These are phyloP conservation scores for Gypsophila paniculata DNA, from an alignment of 179 eudicot genomes.

Conservation along the genomic window DNA sequence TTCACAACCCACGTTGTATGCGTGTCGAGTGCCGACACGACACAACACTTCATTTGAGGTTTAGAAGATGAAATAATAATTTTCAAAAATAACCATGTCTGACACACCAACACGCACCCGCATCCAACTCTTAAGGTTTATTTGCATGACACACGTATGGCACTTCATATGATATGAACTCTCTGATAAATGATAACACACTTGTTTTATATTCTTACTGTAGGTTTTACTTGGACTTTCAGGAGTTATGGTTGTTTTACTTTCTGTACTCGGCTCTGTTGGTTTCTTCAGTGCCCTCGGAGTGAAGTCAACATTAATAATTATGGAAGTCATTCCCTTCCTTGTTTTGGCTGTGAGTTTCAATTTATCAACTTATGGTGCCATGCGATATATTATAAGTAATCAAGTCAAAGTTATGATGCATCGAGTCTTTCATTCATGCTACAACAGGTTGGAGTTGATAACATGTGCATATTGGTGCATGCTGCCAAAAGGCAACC, in stretches of 20 bases:
- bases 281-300: conserved; percentile 96
- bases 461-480: conserved; percentile 96
- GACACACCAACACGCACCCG: background rate
- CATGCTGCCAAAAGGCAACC: conserved; percentile 90
- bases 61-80: background rate
- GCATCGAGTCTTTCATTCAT: conserved; percentile 15
- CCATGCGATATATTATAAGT: conserved; percentile 3
- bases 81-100: background rate
- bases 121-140: background rate
- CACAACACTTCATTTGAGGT: background rate
- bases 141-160: conserved; percentile 2
- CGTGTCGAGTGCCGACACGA: background rate
- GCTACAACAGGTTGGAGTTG: conserved; percentile 80
- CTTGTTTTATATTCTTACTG: conserved; percentile 7
- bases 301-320: conserved; percentile 91
- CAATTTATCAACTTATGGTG: background rate
- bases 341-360: conserved; percentile 93
- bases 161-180: background rate
- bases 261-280: conserved; percentile 94
- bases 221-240: conserved; percentile 93
- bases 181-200: background rate
- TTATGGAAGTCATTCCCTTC: conserved; percentile 99
- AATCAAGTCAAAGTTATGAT: conserved; percentile 6
- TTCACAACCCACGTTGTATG: background rate
- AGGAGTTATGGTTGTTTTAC: conserved; percentile 86